A percentile compares a stretch with the other conserved stretches of the same genome.
These are phyloP conservation scores for Lactifluus pinguis DNA, from an alignment of 768 basidiomycete species.

Conservation along the genomic window DNA sequence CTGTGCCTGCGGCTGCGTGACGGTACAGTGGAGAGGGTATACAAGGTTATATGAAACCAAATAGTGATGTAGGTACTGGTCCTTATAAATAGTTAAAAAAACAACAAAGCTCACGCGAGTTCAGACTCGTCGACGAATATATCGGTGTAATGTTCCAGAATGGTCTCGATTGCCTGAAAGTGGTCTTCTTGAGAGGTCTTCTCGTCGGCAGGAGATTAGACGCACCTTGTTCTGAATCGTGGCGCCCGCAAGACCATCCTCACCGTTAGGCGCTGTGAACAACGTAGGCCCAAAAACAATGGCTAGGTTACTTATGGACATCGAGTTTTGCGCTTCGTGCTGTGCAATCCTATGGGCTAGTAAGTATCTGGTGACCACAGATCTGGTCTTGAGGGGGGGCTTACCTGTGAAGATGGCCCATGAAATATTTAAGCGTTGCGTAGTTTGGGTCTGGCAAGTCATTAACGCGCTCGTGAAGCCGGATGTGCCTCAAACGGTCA, in stretches of 20 bases:
- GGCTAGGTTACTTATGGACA: constrained; percentile 87
- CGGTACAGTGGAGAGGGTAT: constrained; percentile 11
- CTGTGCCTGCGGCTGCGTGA: constrained; percentile 4
- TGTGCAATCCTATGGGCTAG: constrained; percentile 53
- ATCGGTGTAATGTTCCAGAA: constrained; percentile 87
- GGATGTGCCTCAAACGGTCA: constrained; percentile 89
- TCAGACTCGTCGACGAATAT: constrained; percentile 92
- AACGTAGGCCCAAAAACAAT: constrained; percentile 99
- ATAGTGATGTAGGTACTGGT: constrained; percentile 18
- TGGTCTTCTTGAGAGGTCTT: neutral
- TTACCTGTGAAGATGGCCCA: constrained; percentile 89
- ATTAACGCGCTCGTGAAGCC: constrained; percentile 94
- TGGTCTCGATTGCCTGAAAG: constrained; percentile 84
- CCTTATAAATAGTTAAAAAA: constrained; percentile 19
- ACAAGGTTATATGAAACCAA: constrained; percentile 12
- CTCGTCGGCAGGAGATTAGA: neutral
- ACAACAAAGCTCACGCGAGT: constrained; percentile 19
- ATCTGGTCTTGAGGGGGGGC: constrained; percentile 19
- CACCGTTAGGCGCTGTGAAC: constrained; percentile 42
- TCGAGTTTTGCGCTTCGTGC: constrained; percentile 72
- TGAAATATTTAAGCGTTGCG: constrained; percentile 88
- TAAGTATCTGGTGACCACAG: neutral
- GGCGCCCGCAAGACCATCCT: constrained; percentile 55
- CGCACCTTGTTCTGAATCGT: constrained; percentile 62
- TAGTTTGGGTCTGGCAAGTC: constrained; percentile 99